Conservation (phyloP, 2,329 filamentous ascomycete species). For the Clonostachys solani region DNA sequence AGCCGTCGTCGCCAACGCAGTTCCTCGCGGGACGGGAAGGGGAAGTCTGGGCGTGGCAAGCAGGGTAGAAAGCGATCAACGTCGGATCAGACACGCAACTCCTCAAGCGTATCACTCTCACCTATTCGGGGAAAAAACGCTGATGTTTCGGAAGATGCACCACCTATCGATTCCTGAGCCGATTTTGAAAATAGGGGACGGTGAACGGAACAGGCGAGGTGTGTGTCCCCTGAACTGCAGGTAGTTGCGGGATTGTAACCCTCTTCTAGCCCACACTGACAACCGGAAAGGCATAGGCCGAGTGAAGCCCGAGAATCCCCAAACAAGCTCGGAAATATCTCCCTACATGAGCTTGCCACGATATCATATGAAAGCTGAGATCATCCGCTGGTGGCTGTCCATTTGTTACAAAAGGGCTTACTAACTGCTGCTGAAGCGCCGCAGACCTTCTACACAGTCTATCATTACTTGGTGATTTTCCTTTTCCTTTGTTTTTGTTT, state of each 20-base stretch:
- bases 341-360: too few species aligned
- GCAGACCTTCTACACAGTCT: too few species aligned
- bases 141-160: constrained; percentile 45
- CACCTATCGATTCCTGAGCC: not conserved
- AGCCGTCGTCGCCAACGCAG: constrained; percentile 5
- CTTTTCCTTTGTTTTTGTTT: too few species aligned
- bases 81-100: constrained; percentile 36
- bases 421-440: too few species aligned
- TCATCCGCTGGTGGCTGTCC: not conserved
- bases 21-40: constrained; percentile 5
- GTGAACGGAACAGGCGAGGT: not conserved
- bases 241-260: too few species aligned
- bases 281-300: too few species aligned
- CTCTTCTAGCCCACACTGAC: too few species aligned
- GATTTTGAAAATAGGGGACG: not conserved
- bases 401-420: too few species aligned
- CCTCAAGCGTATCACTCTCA: constrained; percentile 45
- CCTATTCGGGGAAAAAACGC: constrained; percentile 46
- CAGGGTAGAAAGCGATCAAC: not conserved
- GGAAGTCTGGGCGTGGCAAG: constrained; percentile 5
- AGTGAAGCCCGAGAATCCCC: too few species aligned
- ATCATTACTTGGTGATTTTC: too few species aligned
- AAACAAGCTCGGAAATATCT: too few species aligned
- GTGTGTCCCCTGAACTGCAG: not conserved
- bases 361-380: not conserved